A percentile compares a stretch with the other conserved stretches of the same genome.
Evolutionary conservation across 768 basidiomycete species (phyloP).

Genomic region (Pholiota molesta): DNA sequence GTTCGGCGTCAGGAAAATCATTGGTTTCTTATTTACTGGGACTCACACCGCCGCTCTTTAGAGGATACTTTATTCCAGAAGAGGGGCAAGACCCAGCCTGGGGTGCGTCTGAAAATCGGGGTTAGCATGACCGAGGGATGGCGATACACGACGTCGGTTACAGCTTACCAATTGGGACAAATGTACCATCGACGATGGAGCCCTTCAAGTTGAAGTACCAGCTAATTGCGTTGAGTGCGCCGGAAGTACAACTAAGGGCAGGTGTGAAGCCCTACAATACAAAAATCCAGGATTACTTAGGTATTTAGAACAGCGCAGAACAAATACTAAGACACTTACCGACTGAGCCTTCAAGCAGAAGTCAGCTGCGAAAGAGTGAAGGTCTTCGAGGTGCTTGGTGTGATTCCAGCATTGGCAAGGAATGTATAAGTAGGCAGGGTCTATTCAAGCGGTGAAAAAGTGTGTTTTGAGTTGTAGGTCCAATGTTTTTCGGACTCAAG

Average conservation of each 20-base stretch:
- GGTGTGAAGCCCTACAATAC: constrained; percentile 47
- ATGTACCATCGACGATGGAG: constrained; percentile 67
- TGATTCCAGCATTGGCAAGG: constrained; percentile 74
- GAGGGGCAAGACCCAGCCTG: constrained; percentile 51
- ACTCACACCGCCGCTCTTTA: constrained; percentile 43
- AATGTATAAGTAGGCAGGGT: constrained; percentile 75
- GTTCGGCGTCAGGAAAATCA: neutral
- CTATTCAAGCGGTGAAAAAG: constrained; percentile 25
- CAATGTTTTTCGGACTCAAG: neutral
- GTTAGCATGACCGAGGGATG: neutral
- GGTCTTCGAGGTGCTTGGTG: constrained; percentile 60
- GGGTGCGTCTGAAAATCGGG: constrained; percentile 47
- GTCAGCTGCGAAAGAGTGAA: constrained; percentile 58
- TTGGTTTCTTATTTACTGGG: neutral
- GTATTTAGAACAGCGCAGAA: too few species aligned
- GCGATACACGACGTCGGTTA: neutral
- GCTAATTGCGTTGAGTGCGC: constrained; percentile 41
- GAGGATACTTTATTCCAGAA: constrained; percentile 62
- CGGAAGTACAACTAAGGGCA: constrained; percentile 34
- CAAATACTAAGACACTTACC: constrained; percentile 29
- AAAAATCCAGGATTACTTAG: neutral
- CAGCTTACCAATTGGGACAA: constrained; percentile 57
- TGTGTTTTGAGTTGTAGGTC: constrained; percentile 7
- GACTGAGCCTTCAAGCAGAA: constrained; percentile 56
- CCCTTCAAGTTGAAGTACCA: constrained; percentile 71